phyloP scores from a whole-genome alignment of 306 rosid genomes.

The Vigna unguiculata region DNA sequence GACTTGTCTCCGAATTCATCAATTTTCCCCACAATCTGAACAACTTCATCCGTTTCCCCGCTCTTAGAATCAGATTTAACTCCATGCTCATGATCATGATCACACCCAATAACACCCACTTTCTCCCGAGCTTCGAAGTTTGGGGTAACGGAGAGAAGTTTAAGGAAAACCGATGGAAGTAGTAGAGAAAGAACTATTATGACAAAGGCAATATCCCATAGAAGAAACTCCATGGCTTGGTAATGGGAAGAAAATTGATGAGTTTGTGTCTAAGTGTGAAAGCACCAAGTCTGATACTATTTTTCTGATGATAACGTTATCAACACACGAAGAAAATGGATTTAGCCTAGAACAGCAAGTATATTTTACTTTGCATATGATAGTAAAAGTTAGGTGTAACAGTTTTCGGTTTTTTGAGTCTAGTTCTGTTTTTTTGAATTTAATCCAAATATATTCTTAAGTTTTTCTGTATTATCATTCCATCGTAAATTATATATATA shows the following conservation, averaged over 20 bases:
- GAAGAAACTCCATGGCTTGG: constrained; percentile 61
- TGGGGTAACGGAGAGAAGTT: constrained; percentile 46
- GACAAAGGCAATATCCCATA: constrained; percentile 54
- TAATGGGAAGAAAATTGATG: background rate
- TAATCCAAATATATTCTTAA: too few species aligned
- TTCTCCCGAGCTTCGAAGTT: constrained; percentile 32
- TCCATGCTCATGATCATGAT: constrained; percentile 29
- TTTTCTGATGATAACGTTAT: constrained; percentile 32
- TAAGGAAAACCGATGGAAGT: constrained; percentile 51
- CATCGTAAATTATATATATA: too few species aligned
- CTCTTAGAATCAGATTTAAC: constrained; percentile 44
- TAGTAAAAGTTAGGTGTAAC: constrained; percentile 42
- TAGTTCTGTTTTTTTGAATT: too few species aligned
- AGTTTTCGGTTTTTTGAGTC: too few species aligned
- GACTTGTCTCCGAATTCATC: constrained; percentile 47
- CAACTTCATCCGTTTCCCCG: constrained; percentile 41
- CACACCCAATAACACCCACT: constrained; percentile 26
- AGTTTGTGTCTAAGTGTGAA: too few species aligned
- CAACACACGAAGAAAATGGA: constrained; percentile 38
- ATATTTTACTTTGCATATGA: constrained; percentile 50
- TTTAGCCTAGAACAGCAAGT: constrained; percentile 62
- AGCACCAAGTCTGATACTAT: background rate
- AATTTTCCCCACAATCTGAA: constrained; percentile 47
- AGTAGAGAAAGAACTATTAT: constrained; percentile 54
- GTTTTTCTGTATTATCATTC: too few species aligned